phyloP scores from a whole-genome alignment of 2,329 filamentous ascomycete genomes.

The Penicillium expansum region DNA sequence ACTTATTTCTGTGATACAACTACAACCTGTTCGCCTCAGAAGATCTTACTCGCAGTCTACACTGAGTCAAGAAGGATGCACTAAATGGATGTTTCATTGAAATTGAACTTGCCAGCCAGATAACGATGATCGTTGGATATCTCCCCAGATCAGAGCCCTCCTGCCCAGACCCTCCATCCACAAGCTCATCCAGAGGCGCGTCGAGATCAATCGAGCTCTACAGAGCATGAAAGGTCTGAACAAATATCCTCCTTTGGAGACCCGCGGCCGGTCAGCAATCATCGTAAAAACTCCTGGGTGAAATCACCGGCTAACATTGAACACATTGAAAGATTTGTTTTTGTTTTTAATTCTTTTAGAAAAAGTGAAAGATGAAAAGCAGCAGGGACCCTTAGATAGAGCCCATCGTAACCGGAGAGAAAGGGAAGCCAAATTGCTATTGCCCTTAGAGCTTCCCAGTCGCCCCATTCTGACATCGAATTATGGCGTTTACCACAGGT shows the following conservation, averaged over 20 bases:
- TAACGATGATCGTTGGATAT: neutral
- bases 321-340: neutral
- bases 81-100: neutral
- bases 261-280: slow-evolving; percentile 1
- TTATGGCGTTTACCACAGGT: neutral
- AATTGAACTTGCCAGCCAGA: neutral
- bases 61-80: neutral
- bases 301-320: neutral
- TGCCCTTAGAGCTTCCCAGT: neutral
- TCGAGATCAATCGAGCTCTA: neutral
- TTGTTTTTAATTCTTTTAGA: no score
- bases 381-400: neutral
- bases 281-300: neutral
- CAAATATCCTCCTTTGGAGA: neutral
- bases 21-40: neutral
- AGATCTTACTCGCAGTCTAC: neutral
- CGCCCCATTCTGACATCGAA: neutral
- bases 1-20: neutral
- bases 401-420: neutral
- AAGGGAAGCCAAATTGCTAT: neutral
- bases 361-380: neutral
- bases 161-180: slow-evolving; percentile 3
- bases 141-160: neutral
- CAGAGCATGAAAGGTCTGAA: neutral
- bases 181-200: neutral